These are phyloP conservation scores for Coemansia sp. DNA, from an alignment of 192 early-diverging fungal genomes.

Conservation along the genomic window DNA sequence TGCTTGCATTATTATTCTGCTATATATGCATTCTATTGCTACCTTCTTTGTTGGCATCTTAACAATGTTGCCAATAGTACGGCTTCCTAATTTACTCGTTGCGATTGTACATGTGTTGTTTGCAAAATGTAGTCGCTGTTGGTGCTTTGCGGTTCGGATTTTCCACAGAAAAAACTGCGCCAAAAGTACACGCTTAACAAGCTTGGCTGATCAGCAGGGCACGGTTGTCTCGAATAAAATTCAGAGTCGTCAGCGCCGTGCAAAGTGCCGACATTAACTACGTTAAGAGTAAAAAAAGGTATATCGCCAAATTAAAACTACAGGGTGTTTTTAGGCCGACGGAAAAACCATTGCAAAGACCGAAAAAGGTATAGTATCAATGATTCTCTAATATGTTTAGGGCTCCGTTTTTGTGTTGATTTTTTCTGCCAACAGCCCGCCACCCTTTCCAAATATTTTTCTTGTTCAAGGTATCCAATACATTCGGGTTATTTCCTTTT, in stretches of 20 bases:
- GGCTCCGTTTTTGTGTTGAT: background rate
- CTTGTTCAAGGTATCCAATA: background rate
- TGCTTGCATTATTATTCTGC: background rate
- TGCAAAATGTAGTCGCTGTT: background rate
- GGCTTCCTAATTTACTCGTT: background rate
- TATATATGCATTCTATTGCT: background rate
- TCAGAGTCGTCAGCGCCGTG: background rate
- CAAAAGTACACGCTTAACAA: background rate
- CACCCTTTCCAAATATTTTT: background rate
- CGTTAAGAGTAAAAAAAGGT: too few species aligned
- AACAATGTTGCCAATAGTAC: background rate
- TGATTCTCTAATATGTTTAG: background rate
- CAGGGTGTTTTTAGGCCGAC: background rate
- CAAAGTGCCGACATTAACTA: too few species aligned
- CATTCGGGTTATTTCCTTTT: background rate
- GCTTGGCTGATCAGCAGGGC: too few species aligned
- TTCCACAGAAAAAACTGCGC: background rate
- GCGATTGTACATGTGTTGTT: background rate
- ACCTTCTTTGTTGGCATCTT: background rate
- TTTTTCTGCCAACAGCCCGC: background rate
- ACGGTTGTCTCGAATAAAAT: too few species aligned
- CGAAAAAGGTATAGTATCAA: constrained; percentile 6
- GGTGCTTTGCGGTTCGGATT: background rate
- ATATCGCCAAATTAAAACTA: too few species aligned
- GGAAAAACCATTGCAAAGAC: background rate